Base-by-base conservation (phyloP, 208 protist genomes). In the Herpetomonas samuelpessoai region DNA sequence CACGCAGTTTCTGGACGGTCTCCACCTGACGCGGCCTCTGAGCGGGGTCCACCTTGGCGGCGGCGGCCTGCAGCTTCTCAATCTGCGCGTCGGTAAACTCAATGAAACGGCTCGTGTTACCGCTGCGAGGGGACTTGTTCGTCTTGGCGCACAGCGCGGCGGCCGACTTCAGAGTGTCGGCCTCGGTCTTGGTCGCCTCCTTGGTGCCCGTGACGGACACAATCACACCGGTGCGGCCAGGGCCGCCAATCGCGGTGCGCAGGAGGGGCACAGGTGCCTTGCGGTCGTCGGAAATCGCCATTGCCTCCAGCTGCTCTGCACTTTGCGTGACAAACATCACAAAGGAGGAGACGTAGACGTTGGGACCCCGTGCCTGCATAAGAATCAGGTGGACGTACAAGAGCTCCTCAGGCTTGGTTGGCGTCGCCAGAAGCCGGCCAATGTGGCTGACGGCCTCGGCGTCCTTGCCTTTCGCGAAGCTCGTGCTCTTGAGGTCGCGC, bases 91-190 rank as follows among this genome's bases (percentile, higher is more conserved):
- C 28, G 2, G 74, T 79, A 72, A 76, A 85, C 52, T 79, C 70
- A 38, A 89, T 65, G 64, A 89, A 89, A 49, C 83, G 78, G 10
- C 44, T 10, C 46, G 83, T 65, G 50, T 83, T 86, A 30, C 83
- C 83, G 62, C 83, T 89, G 53, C 83, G 78, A 3, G 76, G 72
- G 2, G 71, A 35, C 38, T 56, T 39, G 62, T 80, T 86, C 52
- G 63, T 60, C 49, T 72, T 77, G 21, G 61, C 55, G 48, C 62
- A 55, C 27, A 90, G 41, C 26, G 66, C 55, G 14, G 62, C 63
- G 7, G 53, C 26, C 3, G 71, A 63, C 19, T 62, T 62, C 47
- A 86, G 38, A 19, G 66, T 64, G 2, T 68, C 55, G 9, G 50
- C 46, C 65, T 90, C 79, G 41, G 26, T 64, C 18, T 62, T 65